Evolutionary conservation across 148 eudicot genomes (phyloP).

Genomic region (Rhododendron henanense): DNA sequence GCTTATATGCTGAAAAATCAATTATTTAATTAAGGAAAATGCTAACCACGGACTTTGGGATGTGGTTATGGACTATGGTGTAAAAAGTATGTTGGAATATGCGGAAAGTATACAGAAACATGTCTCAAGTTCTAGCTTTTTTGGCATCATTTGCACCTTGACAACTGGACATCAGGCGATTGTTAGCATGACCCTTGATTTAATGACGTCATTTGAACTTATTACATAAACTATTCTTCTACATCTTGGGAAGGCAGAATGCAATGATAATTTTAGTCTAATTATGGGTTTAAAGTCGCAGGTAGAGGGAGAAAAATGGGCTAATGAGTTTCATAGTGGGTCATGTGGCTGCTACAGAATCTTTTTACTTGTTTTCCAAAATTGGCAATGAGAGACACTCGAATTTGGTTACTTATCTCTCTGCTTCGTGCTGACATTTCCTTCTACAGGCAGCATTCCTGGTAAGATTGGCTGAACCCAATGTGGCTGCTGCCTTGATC

Average conservation of each 20-base stretch:
- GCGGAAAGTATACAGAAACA: not conserved
- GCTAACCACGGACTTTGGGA: not conserved
- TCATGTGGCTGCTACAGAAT: not conserved
- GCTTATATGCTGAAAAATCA: not conserved
- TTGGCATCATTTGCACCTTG: not conserved
- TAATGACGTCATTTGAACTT: not conserved
- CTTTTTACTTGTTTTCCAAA: not conserved
- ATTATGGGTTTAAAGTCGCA: not conserved
- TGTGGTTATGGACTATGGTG: not conserved
- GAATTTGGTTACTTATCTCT: not conserved
- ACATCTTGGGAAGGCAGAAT: not conserved
- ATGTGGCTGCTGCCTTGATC: constrained; percentile 50
- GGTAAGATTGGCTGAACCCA: constrained; percentile 67
- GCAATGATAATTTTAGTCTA: not conserved
- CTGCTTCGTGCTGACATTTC: constrained; percentile 14
- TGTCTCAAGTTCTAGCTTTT: not conserved
- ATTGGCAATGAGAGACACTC: not conserved
- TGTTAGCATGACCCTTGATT: not conserved
- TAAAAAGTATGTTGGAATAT: not conserved
- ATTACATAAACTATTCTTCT: not conserved
- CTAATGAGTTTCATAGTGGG: not conserved
- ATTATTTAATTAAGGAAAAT: not conserved
- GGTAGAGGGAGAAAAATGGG: not conserved
- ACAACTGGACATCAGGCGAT: not conserved
- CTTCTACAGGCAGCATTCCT: constrained; percentile 70